Base-by-base conservation (phyloP, 2,329 filamentous ascomycete species). In the Ambrosiella beaveri region DNA sequence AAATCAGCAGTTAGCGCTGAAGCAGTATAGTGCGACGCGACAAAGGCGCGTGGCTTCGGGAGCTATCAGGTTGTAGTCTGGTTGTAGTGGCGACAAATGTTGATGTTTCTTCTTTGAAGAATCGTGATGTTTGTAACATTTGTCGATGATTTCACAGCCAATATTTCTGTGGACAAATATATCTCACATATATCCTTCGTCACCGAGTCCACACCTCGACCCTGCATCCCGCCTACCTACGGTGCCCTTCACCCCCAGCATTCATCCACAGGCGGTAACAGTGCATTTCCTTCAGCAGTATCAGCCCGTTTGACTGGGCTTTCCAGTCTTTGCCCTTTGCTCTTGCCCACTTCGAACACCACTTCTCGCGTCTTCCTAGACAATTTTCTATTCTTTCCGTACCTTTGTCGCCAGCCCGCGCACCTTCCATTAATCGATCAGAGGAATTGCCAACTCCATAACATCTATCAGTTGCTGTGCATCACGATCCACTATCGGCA, bases 321-420 rank as follows among this genome's bases (percentile, higher is more conserved):
- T 51, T 7, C 17, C 3, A 51, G 47, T 11, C 27, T 27, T n/a
- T 51, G 27, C 11, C 2, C 13, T 35, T n/a, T 36, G 27, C 47
- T 27, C 47, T 36, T 51, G 47, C 47, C 47, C 47, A 19, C 47
- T 51, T 51, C 27, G 19, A 51, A 15, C 8, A n/a, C 13, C 17
- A 19, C 27, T 51, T 51, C 39, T 41, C 47, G 47, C 47, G 47
- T 51, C 47, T 51, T 51, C 9, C 47, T 51, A 36, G 19, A 11
- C 47, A 51, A 51, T 51, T 51, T 51, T 51, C 47, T 51, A 19
- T 51, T 51, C 47, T 51, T 51, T 51, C 47, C 19, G 7, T 51
- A 51, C 9, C 35, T 19, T 19, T 51, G 27, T 51, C 13, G 19
- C 8, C 47, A 27, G 47, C 47, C 47, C 47, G 19, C 47, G 47